Evolutionary conservation across 2,329 filamentous ascomycete species (phyloP), one percentile per base, ranked within the genome.

Genomic region (Paracamarosporium sp.): DNA sequence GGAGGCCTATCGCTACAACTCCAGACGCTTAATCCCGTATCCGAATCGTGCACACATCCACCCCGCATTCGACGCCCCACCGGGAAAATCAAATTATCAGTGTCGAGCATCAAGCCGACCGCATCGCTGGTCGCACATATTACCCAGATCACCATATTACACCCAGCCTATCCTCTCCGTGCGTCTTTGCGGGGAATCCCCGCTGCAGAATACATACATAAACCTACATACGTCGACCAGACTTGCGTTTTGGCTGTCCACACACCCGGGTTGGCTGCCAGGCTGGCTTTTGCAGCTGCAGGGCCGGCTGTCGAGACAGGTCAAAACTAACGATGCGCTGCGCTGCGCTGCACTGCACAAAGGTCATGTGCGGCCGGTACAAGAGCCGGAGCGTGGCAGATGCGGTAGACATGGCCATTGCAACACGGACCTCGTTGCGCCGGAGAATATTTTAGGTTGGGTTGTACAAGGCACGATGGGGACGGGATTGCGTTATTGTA

Each of bases 171-270:
- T 52, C 51, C 28, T 27, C 41, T 12, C 30, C 38, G 17, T 50
- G 43, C 38, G 52, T 58, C 55, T 58, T 65, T 65, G 61, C 61
- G 61, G 63, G 63, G 63, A 59, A 63, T 48, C 28, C 36, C 33
- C 25, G 46, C 44, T 44, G 36, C 44, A 41, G 33, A 4, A 27
- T 15, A 22, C 27, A 33, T 38, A 41, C 24, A 7, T 12, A 30
- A 28, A 15, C 9, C n/a, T 17, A 13, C 38, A 17, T 24, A 30
- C 4, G 44, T 27, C 40, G 31, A 25, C 50, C 31, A 45, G 24
- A 28, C 13, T 3, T 43, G 27, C 33, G 20, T 11, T 40, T n/a
- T 30, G 24, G 31, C 20, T 38, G 30, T 24, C 28, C 28, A 13
- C 17, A 24, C 4, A 24, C 44, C 44, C 28, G 28, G 44, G 12